Evolutionary conservation across 2,329 filamentous ascomycete genomes (phyloP).

Genomic region (Fusarium albosuccineum): DNA sequence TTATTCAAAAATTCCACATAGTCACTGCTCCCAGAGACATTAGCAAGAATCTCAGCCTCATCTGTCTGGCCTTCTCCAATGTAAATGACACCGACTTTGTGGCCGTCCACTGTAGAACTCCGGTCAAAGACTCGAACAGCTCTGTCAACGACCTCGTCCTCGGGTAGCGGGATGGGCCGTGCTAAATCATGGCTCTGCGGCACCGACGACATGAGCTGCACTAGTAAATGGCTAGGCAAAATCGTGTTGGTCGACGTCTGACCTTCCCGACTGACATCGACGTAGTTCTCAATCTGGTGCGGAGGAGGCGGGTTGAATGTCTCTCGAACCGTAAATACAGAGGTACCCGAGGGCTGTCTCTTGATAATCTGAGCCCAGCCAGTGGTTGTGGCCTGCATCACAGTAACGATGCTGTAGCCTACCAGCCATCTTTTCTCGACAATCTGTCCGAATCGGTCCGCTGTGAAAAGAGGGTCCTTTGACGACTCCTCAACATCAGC

Average conservation of each 20-base stretch:
- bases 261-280: slow-evolving; percentile 63
- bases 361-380: slow-evolving; percentile 80
- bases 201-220: slow-evolving; percentile 75
- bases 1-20: slow-evolving; percentile 88
- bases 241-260: slow-evolving; percentile 70
- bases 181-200: slow-evolving; percentile 69
- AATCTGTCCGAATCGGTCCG: slow-evolving; percentile 74
- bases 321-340: slow-evolving; percentile 70
- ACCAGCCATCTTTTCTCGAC: slow-evolving; percentile 78
- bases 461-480: slow-evolving; percentile 74
- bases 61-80: slow-evolving; percentile 87
- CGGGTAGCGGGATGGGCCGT: slow-evolving; percentile 81
- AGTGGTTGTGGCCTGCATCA: slow-evolving; percentile 76
- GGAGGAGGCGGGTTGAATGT: slow-evolving; percentile 69
- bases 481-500: slow-evolving; percentile 85
- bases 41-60: slow-evolving; percentile 87
- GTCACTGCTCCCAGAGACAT: slow-evolving; percentile 86
- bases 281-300: slow-evolving; percentile 65
- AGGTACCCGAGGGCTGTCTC: slow-evolving; percentile 77
- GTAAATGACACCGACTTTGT: slow-evolving; percentile 96
- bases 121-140: slow-evolving; percentile 87
- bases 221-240: slow-evolving; percentile 79
- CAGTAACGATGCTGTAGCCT: slow-evolving; percentile 79
- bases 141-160: slow-evolving; percentile 76
- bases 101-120: slow-evolving; percentile 90